Evolutionary conservation across 768 basidiomycete species (phyloP).

Genomic region (Harrya chromipes): DNA sequence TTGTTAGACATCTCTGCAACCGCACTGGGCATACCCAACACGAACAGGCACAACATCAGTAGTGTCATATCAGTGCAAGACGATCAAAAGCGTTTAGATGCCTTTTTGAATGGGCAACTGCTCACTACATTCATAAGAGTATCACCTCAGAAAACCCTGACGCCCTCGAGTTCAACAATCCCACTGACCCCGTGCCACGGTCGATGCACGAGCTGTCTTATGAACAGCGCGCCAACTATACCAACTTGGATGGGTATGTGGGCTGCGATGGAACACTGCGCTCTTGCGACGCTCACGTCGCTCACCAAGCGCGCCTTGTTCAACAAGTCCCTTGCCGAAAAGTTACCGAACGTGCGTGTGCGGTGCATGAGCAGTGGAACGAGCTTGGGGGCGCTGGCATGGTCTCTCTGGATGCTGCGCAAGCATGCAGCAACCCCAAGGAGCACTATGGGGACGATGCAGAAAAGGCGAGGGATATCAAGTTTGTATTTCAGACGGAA

Average conservation of each 20-base stretch:
- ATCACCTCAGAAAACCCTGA: conserved; percentile 13
- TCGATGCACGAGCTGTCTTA: conserved; percentile 15
- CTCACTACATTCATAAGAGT: conserved; percentile 16
- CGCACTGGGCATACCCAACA: conserved; percentile 8
- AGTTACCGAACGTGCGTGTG: conserved; percentile 14
- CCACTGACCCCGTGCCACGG: conserved; percentile 1
- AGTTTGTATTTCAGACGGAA: conserved; percentile 9
- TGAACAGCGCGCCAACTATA: conserved; percentile 13
- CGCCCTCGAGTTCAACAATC: conserved; percentile 15
- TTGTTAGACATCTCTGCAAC: conserved; percentile 2
- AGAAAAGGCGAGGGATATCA: conserved; percentile 21
- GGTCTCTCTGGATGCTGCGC: neutral
- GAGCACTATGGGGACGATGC: conserved; percentile 13
- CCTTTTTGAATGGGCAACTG: conserved; percentile 17
- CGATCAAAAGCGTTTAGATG: conserved; percentile 10
- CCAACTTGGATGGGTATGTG: neutral
- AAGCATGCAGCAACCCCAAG: conserved; percentile 4
- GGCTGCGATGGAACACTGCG: conserved; percentile 17
- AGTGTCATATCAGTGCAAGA: conserved; percentile 1
- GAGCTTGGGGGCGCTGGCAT: neutral
- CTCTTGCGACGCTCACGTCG: conserved; percentile 3
- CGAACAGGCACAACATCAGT: neutral
- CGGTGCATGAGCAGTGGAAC: conserved; percentile 20
- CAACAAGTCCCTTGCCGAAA: conserved; percentile 8
- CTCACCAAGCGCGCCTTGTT: conserved; percentile 18